Evolutionary conservation across 208 protist genomes (phyloP).

Genomic region (Wallacemonas sp.): DNA sequence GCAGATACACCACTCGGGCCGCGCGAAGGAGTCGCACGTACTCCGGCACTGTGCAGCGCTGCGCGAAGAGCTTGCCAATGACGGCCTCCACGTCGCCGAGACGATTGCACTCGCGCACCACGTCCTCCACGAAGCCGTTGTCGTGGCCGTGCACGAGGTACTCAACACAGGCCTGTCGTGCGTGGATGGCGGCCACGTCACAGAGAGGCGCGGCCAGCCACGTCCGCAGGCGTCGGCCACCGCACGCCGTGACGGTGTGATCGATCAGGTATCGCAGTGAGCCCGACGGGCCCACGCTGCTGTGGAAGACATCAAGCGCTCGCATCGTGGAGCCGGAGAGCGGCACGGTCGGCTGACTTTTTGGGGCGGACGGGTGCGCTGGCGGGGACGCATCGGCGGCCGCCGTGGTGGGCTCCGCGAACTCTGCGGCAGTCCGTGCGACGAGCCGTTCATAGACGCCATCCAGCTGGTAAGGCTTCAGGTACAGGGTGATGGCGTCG

Average conservation of each 20-base stretch:
- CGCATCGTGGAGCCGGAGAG: conserved; percentile 70
- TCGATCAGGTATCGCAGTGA: conserved; percentile 72
- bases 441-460: conserved; percentile 44
- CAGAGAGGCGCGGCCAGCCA: conserved; percentile 71
- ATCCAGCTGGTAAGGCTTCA: conserved; percentile 57
- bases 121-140: conserved; percentile 32
- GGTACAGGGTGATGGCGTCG: conserved; percentile 36
- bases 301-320: conserved; percentile 84
- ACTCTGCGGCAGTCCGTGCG: background rate
- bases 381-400: background rate
- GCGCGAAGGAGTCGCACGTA: conserved; percentile 70
- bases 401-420: background rate
- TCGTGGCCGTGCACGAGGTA: conserved; percentile 45
- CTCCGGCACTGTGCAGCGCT: conserved; percentile 71
- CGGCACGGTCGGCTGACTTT: conserved; percentile 27
- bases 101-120: conserved; percentile 64
- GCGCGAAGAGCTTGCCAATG: conserved; percentile 68
- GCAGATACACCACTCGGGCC: conserved; percentile 22
- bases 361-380: too few relatives aligned
- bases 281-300: conserved; percentile 36
- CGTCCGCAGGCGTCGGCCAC: conserved; percentile 51
- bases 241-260: conserved; percentile 60
- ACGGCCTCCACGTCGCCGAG: conserved; percentile 79
- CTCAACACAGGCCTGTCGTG: conserved; percentile 44
- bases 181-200: conserved; percentile 23